Conservation (phyloP, 2,329 filamentous ascomycete genomes). For the Beauveria sp. region DNA sequence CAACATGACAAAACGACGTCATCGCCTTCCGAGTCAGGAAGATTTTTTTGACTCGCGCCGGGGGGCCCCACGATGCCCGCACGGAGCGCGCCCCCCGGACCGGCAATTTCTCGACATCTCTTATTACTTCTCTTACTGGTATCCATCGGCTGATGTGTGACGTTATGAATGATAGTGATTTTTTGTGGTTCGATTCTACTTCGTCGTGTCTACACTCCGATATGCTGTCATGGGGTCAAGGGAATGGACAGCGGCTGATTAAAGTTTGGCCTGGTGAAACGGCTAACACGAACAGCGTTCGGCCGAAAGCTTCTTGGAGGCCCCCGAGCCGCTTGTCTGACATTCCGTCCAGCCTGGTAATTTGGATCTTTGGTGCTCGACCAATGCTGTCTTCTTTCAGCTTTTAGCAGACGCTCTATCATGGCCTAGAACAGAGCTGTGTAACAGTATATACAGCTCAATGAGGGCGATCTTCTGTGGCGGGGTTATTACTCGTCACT, state of each 20-base stretch:
- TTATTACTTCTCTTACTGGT: not conserved
- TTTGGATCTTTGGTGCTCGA: too few species aligned
- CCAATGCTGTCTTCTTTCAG: too few species aligned
- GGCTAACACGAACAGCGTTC: not conserved
- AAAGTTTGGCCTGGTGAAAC: not conserved
- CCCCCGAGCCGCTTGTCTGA: not conserved
- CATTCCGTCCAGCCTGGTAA: not conserved
- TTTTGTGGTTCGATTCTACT: not conserved
- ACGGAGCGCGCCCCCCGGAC: not conserved
- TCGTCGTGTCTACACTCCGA: not conserved
- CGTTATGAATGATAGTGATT: not conserved
- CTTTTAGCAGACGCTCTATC: too few species aligned
- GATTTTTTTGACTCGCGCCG: not conserved
- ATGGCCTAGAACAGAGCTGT: not conserved
- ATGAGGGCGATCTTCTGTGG: too few species aligned
- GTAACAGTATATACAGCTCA: too few species aligned
- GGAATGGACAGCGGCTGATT: not conserved
- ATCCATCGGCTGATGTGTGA: not conserved
- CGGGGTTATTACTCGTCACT: not conserved
- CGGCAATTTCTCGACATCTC: not conserved
- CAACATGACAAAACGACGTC: not conserved
- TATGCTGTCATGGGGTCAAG: not conserved
- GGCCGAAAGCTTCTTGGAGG: not conserved
- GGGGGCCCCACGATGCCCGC: not conserved
- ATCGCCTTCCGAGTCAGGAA: constrained; percentile 10